phyloP scores from a whole-genome alignment of 1,139 yeast species.

The Magnusiomyces tetraspermus region DNA sequence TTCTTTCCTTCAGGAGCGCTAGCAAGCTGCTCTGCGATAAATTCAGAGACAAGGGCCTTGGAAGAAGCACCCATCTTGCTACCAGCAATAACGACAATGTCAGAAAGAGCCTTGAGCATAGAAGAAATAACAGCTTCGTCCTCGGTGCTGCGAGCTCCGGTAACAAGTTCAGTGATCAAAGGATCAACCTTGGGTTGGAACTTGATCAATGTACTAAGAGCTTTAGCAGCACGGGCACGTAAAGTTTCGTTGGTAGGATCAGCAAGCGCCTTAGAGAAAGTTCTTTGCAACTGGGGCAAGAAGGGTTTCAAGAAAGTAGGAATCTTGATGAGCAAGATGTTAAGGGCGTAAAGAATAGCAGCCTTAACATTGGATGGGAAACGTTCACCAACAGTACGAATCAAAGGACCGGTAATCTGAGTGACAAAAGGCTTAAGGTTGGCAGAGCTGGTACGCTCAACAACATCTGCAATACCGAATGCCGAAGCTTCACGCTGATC shows the following conservation, averaged over 20 bases:
- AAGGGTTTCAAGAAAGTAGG: conserved; percentile 92
- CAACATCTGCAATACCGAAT: conserved; percentile 77
- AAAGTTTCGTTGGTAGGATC: conserved; percentile 64
- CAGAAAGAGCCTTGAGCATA: conserved; percentile 76
- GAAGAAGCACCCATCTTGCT: conserved; percentile 64
- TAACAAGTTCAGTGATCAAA: conserved; percentile 68
- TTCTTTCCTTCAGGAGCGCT: conserved; percentile 14
- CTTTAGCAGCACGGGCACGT: conserved; percentile 81
- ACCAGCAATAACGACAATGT: conserved; percentile 77
- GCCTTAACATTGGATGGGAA: conserved; percentile 84
- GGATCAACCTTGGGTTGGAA: conserved; percentile 95
- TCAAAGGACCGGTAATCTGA: conserved; percentile 90
- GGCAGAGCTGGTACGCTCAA: conserved; percentile 75
- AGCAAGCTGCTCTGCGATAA: conserved; percentile 48
- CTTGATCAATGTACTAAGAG: conserved; percentile 76
- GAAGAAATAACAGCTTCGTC: conserved; percentile 70
- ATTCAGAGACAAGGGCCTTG: conserved; percentile 56
- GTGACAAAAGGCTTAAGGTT: conserved; percentile 84
- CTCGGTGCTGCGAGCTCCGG: conserved; percentile 52
- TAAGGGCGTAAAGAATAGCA: conserved; percentile 78
- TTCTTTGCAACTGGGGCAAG: conserved; percentile 94
- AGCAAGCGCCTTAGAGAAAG: conserved; percentile 83
- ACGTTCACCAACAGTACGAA: conserved; percentile 96
- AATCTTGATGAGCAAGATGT: conserved; percentile 65
- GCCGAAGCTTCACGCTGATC: conserved; percentile 85